Conservation (phyloP, 768 basidiomycete species). For the Podaxis sp. region DNA sequence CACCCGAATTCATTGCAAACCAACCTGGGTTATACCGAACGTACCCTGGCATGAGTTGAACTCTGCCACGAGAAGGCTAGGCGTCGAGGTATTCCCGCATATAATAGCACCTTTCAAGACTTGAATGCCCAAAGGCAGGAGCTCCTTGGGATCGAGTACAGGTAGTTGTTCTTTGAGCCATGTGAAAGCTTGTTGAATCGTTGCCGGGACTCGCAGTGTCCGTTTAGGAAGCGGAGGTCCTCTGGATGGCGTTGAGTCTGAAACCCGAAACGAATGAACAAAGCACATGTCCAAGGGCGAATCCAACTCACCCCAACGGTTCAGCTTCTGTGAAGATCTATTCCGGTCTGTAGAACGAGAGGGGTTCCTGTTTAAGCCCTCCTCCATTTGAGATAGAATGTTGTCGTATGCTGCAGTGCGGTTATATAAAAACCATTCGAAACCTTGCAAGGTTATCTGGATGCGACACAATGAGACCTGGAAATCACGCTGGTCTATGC, state of each 20-base stretch:
- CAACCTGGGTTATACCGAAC: slow-evolving; percentile 73
- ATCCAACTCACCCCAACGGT: slow-evolving; percentile 35
- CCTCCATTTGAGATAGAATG: slow-evolving; percentile 75
- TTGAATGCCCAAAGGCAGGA: slow-evolving; percentile 83
- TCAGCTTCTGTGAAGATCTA: slow-evolving; percentile 37
- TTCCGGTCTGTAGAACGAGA: slow-evolving; percentile 28
- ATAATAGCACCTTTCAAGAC: slow-evolving; percentile 79
- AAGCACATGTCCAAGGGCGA: background rate
- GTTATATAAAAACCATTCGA: slow-evolving; percentile 95
- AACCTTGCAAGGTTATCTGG: slow-evolving; percentile 74
- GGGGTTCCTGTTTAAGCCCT: slow-evolving; percentile 26
- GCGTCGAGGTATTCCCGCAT: slow-evolving; percentile 84
- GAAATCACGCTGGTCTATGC: slow-evolving; percentile 1
- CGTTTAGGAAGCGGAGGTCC: slow-evolving; percentile 25
- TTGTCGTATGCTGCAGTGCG: slow-evolving; percentile 85
- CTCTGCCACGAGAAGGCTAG: slow-evolving; percentile 76
- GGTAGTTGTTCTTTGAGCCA: slow-evolving; percentile 67
- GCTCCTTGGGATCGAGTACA: slow-evolving; percentile 72
- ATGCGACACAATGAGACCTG: slow-evolving; percentile 63
- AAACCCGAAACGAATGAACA: background rate
- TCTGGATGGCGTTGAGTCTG: slow-evolving; percentile 24
- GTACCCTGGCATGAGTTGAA: slow-evolving; percentile 78
- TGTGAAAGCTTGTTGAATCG: slow-evolving; percentile 38
- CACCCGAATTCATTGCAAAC: slow-evolving; percentile 21
- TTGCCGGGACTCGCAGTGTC: slow-evolving; percentile 31